Base-by-base conservation (phyloP, 129 eudicot genomes). In the carrot (Daucus carota) region DNA sequence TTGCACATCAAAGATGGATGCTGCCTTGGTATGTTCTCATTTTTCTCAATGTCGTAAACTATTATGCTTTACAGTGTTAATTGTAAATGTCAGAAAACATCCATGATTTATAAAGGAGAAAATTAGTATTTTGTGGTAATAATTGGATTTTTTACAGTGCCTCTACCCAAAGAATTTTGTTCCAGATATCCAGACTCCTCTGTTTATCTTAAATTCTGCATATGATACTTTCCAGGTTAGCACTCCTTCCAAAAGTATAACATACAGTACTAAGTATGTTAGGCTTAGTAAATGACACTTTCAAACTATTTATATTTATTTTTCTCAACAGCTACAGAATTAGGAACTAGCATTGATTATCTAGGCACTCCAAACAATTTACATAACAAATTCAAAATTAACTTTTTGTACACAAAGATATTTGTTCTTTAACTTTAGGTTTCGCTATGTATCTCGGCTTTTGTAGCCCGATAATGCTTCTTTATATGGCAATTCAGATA, bases 171-270 rank as follows among this genome's bases (percentile, higher is more conserved):
- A 6, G 10, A 70, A 70, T 70, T 47, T 70, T 40, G 74, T 70
- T n/a, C 48, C 74, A 18, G 50, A 70, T 70, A 41, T 70, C 31
- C 48, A 13, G 28, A 41, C 74, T 41, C 74, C 73, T 13, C 16
- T 41, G 14, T 70, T 70, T 70, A 1, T 70, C 10, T 70, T 70
- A 41, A 70, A 70, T 41, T 70, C 34, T 40, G 74, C 50, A 10
- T 70, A 41, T 70, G 74, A 70, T 70, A n/a, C 74, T 8, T 70
- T 70, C 28, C 74, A 70, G 50, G 74, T 70, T 10, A n/a, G 50
- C 41, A 31, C 70, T 24, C n/a, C n/a, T n/a, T n/a, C n/a, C n/a
- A n/a, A n/a, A n/a, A n/a, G n/a, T n/a, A n/a, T n/a, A n/a, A n/a
- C n/a, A n/a, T n/a, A n/a, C n/a, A n/a, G n/a, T n/a, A n/a, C n/a